phyloP scores from a whole-genome alignment of 495 filamentous ascomycete genomes.

The Haplographium delicatum region DNA sequence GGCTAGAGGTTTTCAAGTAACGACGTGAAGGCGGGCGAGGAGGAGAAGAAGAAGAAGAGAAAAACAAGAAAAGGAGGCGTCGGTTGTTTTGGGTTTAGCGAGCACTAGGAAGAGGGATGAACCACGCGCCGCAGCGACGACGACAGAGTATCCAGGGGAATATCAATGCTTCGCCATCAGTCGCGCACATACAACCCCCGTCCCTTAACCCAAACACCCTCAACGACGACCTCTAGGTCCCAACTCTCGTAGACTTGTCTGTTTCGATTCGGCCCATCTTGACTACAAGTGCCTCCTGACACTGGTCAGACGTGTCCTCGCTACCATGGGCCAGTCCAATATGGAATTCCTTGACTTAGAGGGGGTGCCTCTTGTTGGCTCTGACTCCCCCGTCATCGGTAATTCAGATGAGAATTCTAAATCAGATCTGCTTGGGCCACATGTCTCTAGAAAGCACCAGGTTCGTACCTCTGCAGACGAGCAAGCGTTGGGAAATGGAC shows the following conservation, averaged over 20 bases:
- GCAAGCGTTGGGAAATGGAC: neutral
- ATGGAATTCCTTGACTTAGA: constrained; percentile 10
- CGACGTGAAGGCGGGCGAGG: too few relatives aligned
- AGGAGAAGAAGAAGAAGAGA: too few relatives aligned
- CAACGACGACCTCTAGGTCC: neutral
- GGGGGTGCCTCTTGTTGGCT: constrained; percentile 20
- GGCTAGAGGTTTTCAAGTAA: too few relatives aligned
- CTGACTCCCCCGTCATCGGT: neutral
- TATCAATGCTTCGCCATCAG: constrained; percentile 6
- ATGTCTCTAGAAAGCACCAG: constrained; percentile 12
- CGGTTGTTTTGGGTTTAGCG: too few relatives aligned
- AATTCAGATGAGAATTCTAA: constrained; percentile 16
- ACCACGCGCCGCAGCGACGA: too few relatives aligned
- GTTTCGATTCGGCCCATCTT: constrained; percentile 19
- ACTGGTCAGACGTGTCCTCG: constrained; percentile 14
- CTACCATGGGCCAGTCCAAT: neutral
- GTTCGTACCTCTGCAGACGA: constrained; percentile 13
- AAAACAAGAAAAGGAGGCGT: too few relatives aligned
- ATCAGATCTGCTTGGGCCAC: constrained; percentile 19
- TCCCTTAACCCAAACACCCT: neutral
- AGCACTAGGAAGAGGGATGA: too few relatives aligned
- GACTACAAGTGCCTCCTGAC: constrained; percentile 6
- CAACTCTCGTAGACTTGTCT: neutral
- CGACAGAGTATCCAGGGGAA: constrained; percentile 11
- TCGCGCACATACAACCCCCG: neutral